Evolutionary conservation across 2,329 filamentous ascomycete genomes (phyloP).

Genomic region (Botrytis pseudocinerea): DNA sequence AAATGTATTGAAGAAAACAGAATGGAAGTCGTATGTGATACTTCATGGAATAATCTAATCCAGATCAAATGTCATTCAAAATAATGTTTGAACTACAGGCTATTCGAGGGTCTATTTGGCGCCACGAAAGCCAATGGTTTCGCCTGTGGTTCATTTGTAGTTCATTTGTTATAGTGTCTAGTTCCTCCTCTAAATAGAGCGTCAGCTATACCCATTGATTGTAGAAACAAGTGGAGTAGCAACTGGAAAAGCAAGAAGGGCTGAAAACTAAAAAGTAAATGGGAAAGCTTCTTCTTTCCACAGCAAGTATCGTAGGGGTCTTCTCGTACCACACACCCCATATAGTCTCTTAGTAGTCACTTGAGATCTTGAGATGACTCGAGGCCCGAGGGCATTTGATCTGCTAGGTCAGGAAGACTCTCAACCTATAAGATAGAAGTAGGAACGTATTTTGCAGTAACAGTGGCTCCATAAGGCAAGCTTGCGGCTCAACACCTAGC

Average conservation of each 20-base stretch:
- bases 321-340: no score
- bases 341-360: no score
- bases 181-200: not conserved
- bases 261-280: not conserved
- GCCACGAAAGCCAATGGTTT: not conserved
- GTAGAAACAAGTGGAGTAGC: not conserved
- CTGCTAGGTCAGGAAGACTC: no score
- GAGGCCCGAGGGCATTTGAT: no score
- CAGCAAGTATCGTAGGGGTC: no score
- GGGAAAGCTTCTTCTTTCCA: no score
- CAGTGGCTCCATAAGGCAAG: no score
- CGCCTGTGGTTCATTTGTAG: not conserved
- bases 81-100: not conserved
- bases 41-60: not conserved
- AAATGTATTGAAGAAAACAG: not conserved
- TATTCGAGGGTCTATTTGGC: not conserved
- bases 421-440: no score
- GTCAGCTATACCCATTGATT: not conserved
- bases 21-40: not conserved
- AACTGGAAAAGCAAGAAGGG: not conserved
- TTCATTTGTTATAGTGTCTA: no score
- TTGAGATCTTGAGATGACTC: no score
- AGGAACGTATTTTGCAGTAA: no score
- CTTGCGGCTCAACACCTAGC: no score
- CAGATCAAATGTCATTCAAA: not conserved